These are phyloP conservation scores for Pseudogymnoascus destructans DNA, from an alignment of 2,329 filamentous ascomycete genomes.

Conservation along the genomic window DNA sequence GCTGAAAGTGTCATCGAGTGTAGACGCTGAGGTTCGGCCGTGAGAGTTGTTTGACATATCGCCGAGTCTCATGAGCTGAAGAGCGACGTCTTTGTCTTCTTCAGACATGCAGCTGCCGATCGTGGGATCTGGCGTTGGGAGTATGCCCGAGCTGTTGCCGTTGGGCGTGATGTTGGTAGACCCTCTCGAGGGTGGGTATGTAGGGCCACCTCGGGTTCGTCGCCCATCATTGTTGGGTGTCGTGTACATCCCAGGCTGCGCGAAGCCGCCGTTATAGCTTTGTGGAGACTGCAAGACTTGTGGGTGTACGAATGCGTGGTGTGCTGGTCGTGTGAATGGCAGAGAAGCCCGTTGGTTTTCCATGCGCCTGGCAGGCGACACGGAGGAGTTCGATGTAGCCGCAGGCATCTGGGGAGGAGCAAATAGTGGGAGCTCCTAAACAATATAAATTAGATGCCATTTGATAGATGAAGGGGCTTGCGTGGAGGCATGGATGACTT, in stretches of 20 bases:
- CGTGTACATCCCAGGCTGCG: constrained; percentile 45
- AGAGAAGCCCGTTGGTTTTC: constrained; percentile 57
- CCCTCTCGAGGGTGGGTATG: constrained; percentile 33
- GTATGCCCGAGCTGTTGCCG: constrained; percentile 42
- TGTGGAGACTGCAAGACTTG: constrained; percentile 75
- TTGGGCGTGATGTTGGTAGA: constrained; percentile 31
- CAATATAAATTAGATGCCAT: constrained; percentile 13
- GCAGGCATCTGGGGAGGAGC: constrained; percentile 88
- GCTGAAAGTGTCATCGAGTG: constrained; percentile 84
- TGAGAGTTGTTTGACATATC: constrained; percentile 90
- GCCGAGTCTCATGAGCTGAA: constrained; percentile 90
- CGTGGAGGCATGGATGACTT: constrained; percentile 34
- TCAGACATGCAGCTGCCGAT: constrained; percentile 95
- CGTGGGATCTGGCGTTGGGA: constrained; percentile 94
- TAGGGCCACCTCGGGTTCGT: constrained; percentile 51
- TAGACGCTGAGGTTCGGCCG: constrained; percentile 84
- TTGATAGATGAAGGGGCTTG: neutral
- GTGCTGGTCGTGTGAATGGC: constrained; percentile 62
- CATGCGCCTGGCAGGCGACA: constrained; percentile 77
- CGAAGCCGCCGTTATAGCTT: constrained; percentile 47
- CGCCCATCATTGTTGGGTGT: constrained; percentile 50
- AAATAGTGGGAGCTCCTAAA: constrained; percentile 86
- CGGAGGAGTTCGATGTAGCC: constrained; percentile 91
- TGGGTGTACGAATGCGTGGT: constrained; percentile 68
- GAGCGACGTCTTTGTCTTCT: constrained; percentile 82